Evolutionary conservation across 1,284 basidiomycete species (phyloP), one percentile per base, ranked within the genome.

Genomic region (Vanrija sp.): DNA sequence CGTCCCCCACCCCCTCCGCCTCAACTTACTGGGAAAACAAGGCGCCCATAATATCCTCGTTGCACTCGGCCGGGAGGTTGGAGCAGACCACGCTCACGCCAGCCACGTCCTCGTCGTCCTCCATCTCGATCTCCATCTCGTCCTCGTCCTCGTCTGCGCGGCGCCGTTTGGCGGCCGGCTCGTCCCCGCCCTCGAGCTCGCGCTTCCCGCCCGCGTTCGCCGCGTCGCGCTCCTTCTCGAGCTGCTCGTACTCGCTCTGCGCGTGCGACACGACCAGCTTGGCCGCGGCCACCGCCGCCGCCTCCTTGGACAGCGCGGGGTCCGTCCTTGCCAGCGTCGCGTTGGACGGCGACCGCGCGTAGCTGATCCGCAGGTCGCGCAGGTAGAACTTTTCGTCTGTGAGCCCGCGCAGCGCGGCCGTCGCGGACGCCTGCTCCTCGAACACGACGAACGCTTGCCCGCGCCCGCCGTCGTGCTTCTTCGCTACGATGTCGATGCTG

Each of bases 371-470:
- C 49, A 74, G 50, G 9, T 64, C 56, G 39, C 63, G 65, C 22
- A 56, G 53, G 63, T 97, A 98, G 78, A 98, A 98, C 18, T 84
- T 63, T 81, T 95, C 89, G 51, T 93, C 93, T 64, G 89, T 86
- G 68, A 93, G 86, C 45, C 86, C 89, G 41, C 93, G 82, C 82
- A 96, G 81, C 18, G 94, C 96, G 36, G 91, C 83, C 12, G 93
- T 97, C 51, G 93, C 90, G 45, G 85, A 83, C 18, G 87, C 83
- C 54, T 93, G 83, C 77, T 94, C 91, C 58, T 85, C 83, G 76
- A 97, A 99, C 59, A 96, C 93, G 65, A 98, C 83, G 75, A 97
- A 98, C 1, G 95, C 95, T 77, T 97, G 94, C 3, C 95, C 95
- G 58, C 89, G 84, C 85, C 93, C 93, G 69, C 86, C 88, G 50